Conservation (phyloP, 2,329 filamentous ascomycete species). For the Fusarium sulawesiense region DNA sequence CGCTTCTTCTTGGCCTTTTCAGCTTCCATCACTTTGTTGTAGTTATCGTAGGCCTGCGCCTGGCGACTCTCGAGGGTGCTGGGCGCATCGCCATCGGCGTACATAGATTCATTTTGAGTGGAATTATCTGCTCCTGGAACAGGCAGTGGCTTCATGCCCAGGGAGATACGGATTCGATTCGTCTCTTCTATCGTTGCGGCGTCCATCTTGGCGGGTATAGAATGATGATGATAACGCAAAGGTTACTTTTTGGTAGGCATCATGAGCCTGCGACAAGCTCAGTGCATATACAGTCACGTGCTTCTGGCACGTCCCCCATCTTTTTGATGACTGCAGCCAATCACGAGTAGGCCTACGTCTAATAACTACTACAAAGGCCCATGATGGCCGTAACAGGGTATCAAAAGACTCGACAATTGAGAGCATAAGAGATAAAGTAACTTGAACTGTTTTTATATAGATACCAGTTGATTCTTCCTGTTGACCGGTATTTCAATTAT, state of each 20-base stretch:
- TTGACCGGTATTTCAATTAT: background rate
- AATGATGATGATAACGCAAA: background rate
- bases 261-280: background rate
- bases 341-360: background rate
- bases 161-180: conserved; percentile 88
- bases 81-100: conserved; percentile 71
- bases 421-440: background rate
- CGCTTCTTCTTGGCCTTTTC: conserved; percentile 82
- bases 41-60: conserved; percentile 80
- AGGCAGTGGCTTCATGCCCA: conserved; percentile 90
- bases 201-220: conserved; percentile 60
- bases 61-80: conserved; percentile 88
- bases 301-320: fast-evolving
- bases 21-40: conserved; percentile 71
- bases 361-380: background rate
- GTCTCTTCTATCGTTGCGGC: conserved; percentile 88
- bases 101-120: conserved; percentile 59
- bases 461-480: background rate
- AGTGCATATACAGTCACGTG: background rate
- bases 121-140: conserved; percentile 72
- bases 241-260: conserved; percentile 7
- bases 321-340: background rate
- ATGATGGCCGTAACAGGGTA: background rate
- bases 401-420: background rate
- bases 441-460: background rate